Evolutionary conservation across 352 stramenopile species (phyloP), one percentile per base, ranked within the genome.

Genomic region (Pelagophyceae sp.): DNA sequence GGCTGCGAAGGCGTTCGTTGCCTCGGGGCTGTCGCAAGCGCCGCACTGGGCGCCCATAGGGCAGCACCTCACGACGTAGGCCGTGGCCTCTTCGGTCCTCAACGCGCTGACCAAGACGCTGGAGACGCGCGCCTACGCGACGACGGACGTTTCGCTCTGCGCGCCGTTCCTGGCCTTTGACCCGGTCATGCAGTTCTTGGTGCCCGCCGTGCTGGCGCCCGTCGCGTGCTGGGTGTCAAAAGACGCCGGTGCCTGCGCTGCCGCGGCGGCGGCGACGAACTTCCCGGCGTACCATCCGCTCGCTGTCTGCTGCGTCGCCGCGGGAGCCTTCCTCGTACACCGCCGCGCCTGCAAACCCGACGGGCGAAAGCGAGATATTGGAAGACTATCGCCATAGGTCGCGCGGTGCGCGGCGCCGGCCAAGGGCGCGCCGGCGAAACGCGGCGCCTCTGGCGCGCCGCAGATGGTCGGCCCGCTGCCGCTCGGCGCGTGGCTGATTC

Each of bases 151-250:
- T 27, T 71, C 61, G 61, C 33, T 71, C 29, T 71, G 61, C 25
- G 61, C 61, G 61, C 61, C 61, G n/a, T 71, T 71, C 25, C 33
- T 71, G 5, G 61, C 61, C 33, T 71, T 71, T 37, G 61, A 71
- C 33, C 61, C 61, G 15, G 61, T 71, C n/a, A 71, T 71, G 61
- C 61, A 71, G 61, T 71, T 71, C 33, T 25, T 71, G n/a, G 15
- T 71, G 61, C 61, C 61, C 15, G 61, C 61, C n/a, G 6, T 71
- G 15, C 33, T 71, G n/a, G 61, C 61, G 61, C 61, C 61, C 15
- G 15, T 38, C 3, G 27, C 31, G 15, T 71, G 61, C 61, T 3
- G 3, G 33, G n/a, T 31, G 29, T 3, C 33, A 17, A 31, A 31
- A 15, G 33, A 25, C 11, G 23, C 45, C 11, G 11, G 23, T 23